Percentiles rank a stretch among this genome's conserved stretches.
Evolutionary conservation across 1,139 yeast genomes (phyloP).

Genomic region (Yamadazyma sp.): DNA sequence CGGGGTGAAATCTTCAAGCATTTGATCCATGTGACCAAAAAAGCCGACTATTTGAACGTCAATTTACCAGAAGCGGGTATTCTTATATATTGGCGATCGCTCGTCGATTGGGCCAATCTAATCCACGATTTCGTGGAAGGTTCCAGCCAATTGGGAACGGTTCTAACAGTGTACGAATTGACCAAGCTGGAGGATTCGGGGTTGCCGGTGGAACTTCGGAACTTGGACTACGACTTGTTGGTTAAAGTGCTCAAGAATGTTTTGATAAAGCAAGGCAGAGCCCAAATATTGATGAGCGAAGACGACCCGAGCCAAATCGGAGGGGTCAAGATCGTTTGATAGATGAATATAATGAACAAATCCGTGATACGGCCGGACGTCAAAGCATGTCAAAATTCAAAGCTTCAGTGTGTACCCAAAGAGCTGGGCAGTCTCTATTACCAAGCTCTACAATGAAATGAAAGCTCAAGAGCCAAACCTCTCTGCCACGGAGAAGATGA

Average conservation of each 20-base stretch:
- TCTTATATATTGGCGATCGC: slow-evolving; percentile 66
- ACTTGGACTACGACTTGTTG: slow-evolving; percentile 60
- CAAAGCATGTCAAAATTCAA: neutral
- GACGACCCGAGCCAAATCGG: slow-evolving; percentile 48
- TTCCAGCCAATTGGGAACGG: slow-evolving; percentile 76
- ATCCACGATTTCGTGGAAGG: slow-evolving; percentile 51
- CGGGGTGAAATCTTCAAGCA: slow-evolving; percentile 54
- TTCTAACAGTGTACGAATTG: slow-evolving; percentile 81
- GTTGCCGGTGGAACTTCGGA: slow-evolving; percentile 55
- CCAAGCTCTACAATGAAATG: no score
- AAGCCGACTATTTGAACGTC: slow-evolving; percentile 53
- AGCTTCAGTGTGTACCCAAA: no score
- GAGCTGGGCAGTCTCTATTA: no score
- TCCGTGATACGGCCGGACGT: no score
- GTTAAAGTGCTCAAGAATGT: slow-evolving; percentile 52
- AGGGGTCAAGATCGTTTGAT: slow-evolving; percentile 63
- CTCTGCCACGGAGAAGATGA: slow-evolving; percentile 1
- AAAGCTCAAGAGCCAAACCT: no score
- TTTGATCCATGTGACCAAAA: slow-evolving; percentile 52
- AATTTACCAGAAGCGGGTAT: slow-evolving; percentile 46
- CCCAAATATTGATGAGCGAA: slow-evolving; percentile 63
- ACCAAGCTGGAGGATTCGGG: slow-evolving; percentile 63
- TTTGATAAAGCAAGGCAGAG: slow-evolving; percentile 66
- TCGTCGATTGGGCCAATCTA: slow-evolving; percentile 76
- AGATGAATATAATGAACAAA: neutral